Evolutionary conservation across 805 yeast genomes (phyloP).

Genomic region (Zygoascus tannicola): DNA sequence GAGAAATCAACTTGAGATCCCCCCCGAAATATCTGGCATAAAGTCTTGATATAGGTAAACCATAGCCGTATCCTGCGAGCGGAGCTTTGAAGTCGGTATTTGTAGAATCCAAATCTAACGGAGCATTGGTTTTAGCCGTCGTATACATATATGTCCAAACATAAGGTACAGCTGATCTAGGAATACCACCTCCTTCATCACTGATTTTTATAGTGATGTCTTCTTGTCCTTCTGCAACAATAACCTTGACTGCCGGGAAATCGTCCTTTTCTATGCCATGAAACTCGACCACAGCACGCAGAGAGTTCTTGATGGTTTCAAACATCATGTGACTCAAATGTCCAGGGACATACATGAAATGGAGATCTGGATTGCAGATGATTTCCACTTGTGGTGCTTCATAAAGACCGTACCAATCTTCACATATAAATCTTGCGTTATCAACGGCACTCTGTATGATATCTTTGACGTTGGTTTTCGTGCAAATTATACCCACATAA

Average conservation of each 20-base stretch:
- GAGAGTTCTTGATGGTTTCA: constrained; percentile 77
- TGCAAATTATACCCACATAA: constrained; percentile 83
- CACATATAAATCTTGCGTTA: constrained; percentile 83
- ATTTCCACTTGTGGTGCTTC: constrained; percentile 80
- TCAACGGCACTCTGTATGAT: constrained; percentile 83
- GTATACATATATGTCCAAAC: constrained; percentile 91
- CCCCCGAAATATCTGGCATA: constrained; percentile 90
- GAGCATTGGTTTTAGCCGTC: constrained; percentile 67
- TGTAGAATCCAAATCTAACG: constrained; percentile 46
- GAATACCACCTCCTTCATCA: constrained; percentile 92
- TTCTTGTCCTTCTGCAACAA: constrained; percentile 81
- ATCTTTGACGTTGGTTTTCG: constrained; percentile 74
- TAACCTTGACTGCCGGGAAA: constrained; percentile 78
- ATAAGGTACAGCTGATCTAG: constrained; percentile 71
- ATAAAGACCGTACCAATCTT: constrained; percentile 77
- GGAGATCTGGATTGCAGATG: constrained; percentile 65
- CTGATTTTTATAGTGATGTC: constrained; percentile 85
- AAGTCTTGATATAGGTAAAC: constrained; percentile 74
- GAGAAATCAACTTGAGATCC: constrained; percentile 72
- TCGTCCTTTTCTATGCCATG: constrained; percentile 57
- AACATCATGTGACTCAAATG: constrained; percentile 86
- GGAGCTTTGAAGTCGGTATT: constrained; percentile 73
- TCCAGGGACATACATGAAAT: constrained; percentile 88
- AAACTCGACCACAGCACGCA: constrained; percentile 82
- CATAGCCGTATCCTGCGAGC: constrained; percentile 92